phyloP scores from a whole-genome alignment of 139 green algal genomes.

The Tetratostichococcus sp. region DNA sequence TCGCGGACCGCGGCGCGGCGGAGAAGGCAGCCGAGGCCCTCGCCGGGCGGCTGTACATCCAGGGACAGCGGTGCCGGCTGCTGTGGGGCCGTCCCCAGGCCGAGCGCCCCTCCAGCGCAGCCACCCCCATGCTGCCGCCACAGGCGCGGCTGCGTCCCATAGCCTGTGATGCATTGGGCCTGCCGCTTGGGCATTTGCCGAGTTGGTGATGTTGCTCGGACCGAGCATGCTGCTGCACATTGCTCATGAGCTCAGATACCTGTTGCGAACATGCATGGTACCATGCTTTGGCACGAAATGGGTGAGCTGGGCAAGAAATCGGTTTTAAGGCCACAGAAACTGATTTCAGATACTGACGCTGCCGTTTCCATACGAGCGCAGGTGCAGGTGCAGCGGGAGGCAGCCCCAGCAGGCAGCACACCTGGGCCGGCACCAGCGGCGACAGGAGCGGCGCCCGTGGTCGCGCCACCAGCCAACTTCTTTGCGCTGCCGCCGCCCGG shows the following conservation, averaged over 20 bases:
- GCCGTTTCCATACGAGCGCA: neutral
- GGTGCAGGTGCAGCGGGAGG: neutral
- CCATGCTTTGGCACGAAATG: too few species aligned
- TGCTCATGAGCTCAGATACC: too few species aligned
- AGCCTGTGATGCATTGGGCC: neutral
- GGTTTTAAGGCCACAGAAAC: too few species aligned
- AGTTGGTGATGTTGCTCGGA: too few species aligned
- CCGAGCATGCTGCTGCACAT: too few species aligned
- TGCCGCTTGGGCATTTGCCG: neutral
- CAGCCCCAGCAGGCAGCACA: conserved; percentile 1
- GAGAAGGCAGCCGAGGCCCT: conserved; percentile 83
- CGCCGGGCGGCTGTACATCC: conserved; percentile 71
- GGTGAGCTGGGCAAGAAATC: too few species aligned
- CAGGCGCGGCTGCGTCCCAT: conserved; percentile 19
- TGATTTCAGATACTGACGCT: too few species aligned
- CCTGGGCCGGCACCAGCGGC: conserved; percentile 7
- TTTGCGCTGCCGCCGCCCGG: conserved; percentile 24
- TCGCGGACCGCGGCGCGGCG: conserved; percentile 60
- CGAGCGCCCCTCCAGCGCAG: neutral
- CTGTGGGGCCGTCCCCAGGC: conserved; percentile 85
- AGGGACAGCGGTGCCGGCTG: conserved; percentile 73
- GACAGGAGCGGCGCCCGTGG: neutral
- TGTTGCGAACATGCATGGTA: too few species aligned
- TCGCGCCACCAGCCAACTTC: conserved; percentile 21
- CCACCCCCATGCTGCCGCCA: conserved; percentile 19